Conservation (phyloP, 306 rosid species). For the Lablab purpureus region DNA sequence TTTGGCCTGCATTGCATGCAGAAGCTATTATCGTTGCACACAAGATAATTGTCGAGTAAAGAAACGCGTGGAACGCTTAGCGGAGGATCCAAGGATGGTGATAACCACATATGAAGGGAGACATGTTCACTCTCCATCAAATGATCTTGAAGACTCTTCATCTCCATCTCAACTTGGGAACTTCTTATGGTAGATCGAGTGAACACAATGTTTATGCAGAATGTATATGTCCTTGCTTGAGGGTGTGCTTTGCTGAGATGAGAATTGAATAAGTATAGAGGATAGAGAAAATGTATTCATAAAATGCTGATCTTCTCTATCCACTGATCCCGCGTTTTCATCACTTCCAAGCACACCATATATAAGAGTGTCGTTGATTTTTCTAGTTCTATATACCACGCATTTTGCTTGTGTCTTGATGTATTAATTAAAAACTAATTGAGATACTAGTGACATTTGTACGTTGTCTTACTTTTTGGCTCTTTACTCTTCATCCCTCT, state of each 20-base stretch:
- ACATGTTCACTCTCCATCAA: slow-evolving; percentile 87
- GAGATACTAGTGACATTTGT: slow-evolving; percentile 6
- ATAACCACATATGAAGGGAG: slow-evolving; percentile 98
- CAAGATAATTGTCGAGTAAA: slow-evolving; percentile 92
- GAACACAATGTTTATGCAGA: not conserved
- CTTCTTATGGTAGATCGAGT: slow-evolving; percentile 76
- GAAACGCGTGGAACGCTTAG: slow-evolving; percentile 91
- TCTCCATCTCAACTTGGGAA: slow-evolving; percentile 65
- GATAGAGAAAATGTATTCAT: slow-evolving; percentile 19
- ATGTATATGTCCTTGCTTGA: not conserved
- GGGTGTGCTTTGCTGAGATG: slow-evolving; percentile 48
- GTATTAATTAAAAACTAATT: not conserved
- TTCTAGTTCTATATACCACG: slow-evolving; percentile 14
- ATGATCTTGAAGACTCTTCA: slow-evolving; percentile 75
- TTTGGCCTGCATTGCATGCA: slow-evolving; percentile 44
- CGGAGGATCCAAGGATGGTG: slow-evolving; percentile 98
- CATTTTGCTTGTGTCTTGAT: slow-evolving; percentile 5
- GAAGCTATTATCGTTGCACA: slow-evolving; percentile 97
- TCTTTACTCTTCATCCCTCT: not conserved
- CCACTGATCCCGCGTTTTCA: slow-evolving; percentile 34
- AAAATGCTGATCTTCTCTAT: slow-evolving; percentile 11
- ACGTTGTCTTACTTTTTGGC: slow-evolving; percentile 6
- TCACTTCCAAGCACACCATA: slow-evolving; percentile 47
- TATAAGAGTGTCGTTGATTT: slow-evolving; percentile 17
- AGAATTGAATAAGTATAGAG: slow-evolving; percentile 18